These are phyloP conservation scores for Penicillium fuscoglaucum DNA, from an alignment of 2,329 filamentous ascomycete species.

Conservation along the genomic window DNA sequence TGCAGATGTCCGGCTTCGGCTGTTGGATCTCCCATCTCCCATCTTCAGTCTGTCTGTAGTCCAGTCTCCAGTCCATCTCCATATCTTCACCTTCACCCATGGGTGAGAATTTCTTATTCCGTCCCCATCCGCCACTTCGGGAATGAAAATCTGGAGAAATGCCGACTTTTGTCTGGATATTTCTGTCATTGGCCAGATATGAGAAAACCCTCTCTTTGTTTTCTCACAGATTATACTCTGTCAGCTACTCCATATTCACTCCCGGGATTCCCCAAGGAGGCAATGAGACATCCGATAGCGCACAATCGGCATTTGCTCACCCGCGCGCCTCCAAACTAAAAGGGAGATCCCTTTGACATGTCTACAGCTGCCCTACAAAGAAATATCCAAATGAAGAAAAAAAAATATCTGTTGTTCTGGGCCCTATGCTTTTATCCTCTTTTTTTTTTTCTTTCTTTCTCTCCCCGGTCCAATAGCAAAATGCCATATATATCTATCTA, in stretches of 20 bases:
- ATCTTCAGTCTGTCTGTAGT: no score
- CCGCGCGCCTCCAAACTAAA: neutral
- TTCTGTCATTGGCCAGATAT: neutral
- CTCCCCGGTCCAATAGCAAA: constrained; percentile 1
- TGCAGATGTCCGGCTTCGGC: neutral
- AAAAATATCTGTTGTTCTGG: neutral
- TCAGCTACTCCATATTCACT: no score
- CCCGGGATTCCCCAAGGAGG: neutral
- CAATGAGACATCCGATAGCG: neutral
- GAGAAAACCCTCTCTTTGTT: neutral
- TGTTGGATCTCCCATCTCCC: neutral
- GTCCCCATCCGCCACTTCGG: neutral
- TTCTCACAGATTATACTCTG: neutral
- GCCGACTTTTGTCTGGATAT: neutral
- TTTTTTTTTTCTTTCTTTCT: neutral
- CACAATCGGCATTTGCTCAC: neutral
- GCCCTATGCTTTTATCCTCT: neutral
- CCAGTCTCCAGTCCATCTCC: no score
- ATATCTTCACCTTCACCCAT: neutral
- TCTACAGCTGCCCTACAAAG: constrained; percentile 4
- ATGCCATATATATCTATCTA: neutral
- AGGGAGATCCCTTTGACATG: neutral
- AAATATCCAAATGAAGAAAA: neutral
- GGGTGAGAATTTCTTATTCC: neutral
- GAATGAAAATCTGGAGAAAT: constrained; percentile 7